Base-by-base conservation (phyloP, 345 rosid species). In the Ceriops decandra region DNA sequence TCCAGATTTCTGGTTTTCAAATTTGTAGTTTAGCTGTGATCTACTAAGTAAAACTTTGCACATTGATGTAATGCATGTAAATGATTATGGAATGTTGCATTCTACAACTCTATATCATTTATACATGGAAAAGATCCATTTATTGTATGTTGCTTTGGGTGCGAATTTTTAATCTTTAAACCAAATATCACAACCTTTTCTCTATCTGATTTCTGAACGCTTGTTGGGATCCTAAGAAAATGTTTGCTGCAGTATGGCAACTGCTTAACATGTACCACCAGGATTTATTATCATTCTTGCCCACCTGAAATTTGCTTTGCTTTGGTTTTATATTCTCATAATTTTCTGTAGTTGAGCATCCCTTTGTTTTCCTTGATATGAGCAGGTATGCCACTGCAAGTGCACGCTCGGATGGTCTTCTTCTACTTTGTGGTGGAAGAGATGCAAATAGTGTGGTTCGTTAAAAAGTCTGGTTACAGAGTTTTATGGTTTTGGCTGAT, bases 351-450 rank as follows among this genome's bases (percentile, higher is more conserved):
- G 47, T 68, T 66, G 60, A 28, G n/a, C 36, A 42, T 57, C 36
- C 59, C 56, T 71, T 60, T 77, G 59, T 63, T 31, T 56, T 24
- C 64, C 57, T 68, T 69, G 57, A 27, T 66, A 35, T 78, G 61
- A 38, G 72, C 81, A 95, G 99, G 99, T 95, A 95, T 76, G 98
- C 99, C 58, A 95, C 99, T 62, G 99, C 98, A 79, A 90, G 99
- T 85, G 99, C 99, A 24, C 91, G 98, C 42, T 92, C 99, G 65
- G 98, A 95, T 83, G 99, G 99, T 69, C 98, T 95, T 79, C 99
- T 95, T 70, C 81, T 95, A 72, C 99, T 95, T 68, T 95, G 98
- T 83, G 99, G 99, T 38, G 99, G 99, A 76, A 86, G 98, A 69
- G 99, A 95, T 85, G 88, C 91, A 30, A 95, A 79, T 64, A 90